A percentile compares a stretch with the other conserved stretches of the same genome.
Conservation (phyloP, 2,329 filamentous ascomycete genomes). For the Hymenoscyphus fraxineus region DNA sequence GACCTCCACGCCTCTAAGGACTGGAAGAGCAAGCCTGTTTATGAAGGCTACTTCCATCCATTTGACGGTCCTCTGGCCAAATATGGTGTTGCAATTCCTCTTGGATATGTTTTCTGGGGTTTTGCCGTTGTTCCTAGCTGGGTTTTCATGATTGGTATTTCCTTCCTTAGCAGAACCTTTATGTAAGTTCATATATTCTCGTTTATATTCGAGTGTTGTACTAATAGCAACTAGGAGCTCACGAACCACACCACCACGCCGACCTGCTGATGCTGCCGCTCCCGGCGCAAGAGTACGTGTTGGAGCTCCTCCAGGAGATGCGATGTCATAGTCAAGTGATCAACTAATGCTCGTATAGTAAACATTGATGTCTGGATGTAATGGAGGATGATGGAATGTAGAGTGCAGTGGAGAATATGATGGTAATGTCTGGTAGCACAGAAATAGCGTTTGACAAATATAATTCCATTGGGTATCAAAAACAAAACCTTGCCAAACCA, state of each 20-base stretch:
- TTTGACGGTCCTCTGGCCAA: conserved; percentile 65
- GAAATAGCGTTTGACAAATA: conserved; percentile 26
- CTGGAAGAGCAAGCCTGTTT: conserved; percentile 44
- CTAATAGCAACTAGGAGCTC: conserved; percentile 29
- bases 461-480: conserved; percentile 32
- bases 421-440: conserved; percentile 12
- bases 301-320: conserved; percentile 27
- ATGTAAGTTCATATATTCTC: conserved; percentile 57
- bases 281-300: conserved; percentile 25
- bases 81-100: conserved; percentile 57
- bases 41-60: conserved; percentile 71
- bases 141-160: conserved; percentile 73
- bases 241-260: conserved; percentile 16
- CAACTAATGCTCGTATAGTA: conserved; percentile 19
- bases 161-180: conserved; percentile 67
- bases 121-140: conserved; percentile 67
- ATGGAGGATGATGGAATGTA: conserved; percentile 3
- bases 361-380: conserved; percentile 11
- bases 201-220: conserved; percentile 20
- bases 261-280: conserved; percentile 19
- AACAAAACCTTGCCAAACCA: conserved; percentile 13
- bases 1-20: conserved; percentile 54
- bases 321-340: conserved; percentile 11
- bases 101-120: conserved; percentile 65
- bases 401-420: conserved; percentile 10